These are phyloP conservation scores for Aspergillus floridensis DNA, from an alignment of 2,329 filamentous ascomycete genomes.

Conservation along the genomic window DNA sequence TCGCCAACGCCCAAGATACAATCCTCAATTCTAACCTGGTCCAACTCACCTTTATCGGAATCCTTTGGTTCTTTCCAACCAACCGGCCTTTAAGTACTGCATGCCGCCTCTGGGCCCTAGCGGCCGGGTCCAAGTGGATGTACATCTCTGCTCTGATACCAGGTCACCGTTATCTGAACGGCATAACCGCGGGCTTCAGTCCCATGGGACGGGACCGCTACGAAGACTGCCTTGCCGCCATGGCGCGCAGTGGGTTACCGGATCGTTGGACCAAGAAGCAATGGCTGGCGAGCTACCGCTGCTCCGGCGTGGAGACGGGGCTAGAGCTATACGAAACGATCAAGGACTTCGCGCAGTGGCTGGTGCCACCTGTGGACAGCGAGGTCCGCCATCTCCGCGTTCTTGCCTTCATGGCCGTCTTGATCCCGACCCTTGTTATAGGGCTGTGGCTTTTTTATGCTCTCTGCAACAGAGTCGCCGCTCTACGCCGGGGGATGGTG, in stretches of 20 bases:
- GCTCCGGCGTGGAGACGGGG: slow-evolving; percentile 13
- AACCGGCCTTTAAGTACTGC: slow-evolving; percentile 5
- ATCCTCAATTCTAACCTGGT: neutral
- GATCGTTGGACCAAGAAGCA: neutral
- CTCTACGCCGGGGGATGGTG: neutral
- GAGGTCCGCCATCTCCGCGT: slow-evolving; percentile 11
- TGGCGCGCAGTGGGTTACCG: neutral
- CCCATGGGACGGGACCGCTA: neutral
- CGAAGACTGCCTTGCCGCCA: slow-evolving; percentile 8
- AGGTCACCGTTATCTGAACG: slow-evolving; percentile 6
- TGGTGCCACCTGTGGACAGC: slow-evolving; percentile 1
- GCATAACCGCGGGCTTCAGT: slow-evolving; percentile 3
- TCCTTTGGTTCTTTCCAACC: slow-evolving; percentile 13
- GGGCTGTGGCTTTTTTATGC: neutral
- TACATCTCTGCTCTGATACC: slow-evolving; percentile 7
- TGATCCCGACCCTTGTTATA: neutral
- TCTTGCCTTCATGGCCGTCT: slow-evolving; percentile 2
- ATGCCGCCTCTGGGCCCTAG: slow-evolving; percentile 2
- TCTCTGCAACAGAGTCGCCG: neutral
- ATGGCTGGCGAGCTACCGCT: slow-evolving; percentile 7
- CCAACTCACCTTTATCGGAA: neutral
- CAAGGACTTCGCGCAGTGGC: slow-evolving; percentile 6
- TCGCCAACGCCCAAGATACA: neutral
- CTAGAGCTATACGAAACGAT: slow-evolving; percentile 6
- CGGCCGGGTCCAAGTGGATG: neutral